phyloP scores from a whole-genome alignment of 2,329 filamentous ascomycete species.

The Coniochaeta sp. region DNA sequence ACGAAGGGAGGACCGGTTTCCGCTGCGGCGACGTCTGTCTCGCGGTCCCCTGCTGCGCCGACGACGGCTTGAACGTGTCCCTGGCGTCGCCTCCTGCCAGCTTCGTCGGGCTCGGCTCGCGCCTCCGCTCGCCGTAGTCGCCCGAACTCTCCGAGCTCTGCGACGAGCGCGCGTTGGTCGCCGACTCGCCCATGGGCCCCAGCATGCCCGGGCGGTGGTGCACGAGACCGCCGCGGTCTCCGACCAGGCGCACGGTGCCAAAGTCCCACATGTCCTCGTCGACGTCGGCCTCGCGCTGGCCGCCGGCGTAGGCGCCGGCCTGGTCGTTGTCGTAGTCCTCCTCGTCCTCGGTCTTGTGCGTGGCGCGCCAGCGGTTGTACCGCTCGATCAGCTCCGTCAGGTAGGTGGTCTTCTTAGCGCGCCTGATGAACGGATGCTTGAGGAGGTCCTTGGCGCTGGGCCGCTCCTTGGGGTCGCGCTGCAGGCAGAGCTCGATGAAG shows the following conservation, averaged over 20 bases:
- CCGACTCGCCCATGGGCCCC: constrained; percentile 71
- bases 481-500: constrained; percentile 75
- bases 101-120: constrained; percentile 47
- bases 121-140: constrained; percentile 44
- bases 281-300: constrained; percentile 31
- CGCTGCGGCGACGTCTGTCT: constrained; percentile 55
- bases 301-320: constrained; percentile 21
- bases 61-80: constrained; percentile 48
- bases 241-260: constrained; percentile 82
- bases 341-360: constrained; percentile 65
- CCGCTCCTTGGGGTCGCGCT: constrained; percentile 81
- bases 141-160: constrained; percentile 39
- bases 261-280: constrained; percentile 97
- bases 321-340: constrained; percentile 57
- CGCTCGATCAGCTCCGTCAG: constrained; percentile 92
- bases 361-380: constrained; percentile 78
- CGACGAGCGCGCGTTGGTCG: constrained; percentile 65
- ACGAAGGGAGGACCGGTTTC: constrained; percentile 39
- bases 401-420: constrained; percentile 93
- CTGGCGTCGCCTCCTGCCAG: constrained; percentile 30
- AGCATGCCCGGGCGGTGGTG: constrained; percentile 52
- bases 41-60: constrained; percentile 16
- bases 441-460: constrained; percentile 82
- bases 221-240: constrained; percentile 51
- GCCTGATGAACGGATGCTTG: constrained; percentile 82